Base-by-base conservation (phyloP, 2,329 filamentous ascomycete genomes). In the Didymosphaeria variabile region DNA sequence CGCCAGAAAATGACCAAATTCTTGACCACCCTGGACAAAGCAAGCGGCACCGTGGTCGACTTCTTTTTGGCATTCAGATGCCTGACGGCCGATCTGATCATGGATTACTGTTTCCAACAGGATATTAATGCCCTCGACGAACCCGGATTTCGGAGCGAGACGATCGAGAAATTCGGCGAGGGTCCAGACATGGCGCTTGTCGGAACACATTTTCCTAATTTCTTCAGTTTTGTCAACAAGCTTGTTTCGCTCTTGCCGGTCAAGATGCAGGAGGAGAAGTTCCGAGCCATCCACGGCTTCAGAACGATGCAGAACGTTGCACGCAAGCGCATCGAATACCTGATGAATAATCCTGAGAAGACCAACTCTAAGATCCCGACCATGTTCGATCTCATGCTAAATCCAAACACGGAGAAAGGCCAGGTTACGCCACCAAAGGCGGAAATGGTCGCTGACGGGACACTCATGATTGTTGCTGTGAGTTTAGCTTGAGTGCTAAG, bases 371-470 rank as follows among this genome's bases (percentile, higher is more conserved):
- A 36, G 34, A 8, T 36, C 2, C 34, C 34, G 34, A 36, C 34
- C 5, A 36, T 36, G 34, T 36, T 36, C 34, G 34, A 36, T 15
- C 34, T 36, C 1, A 36, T 36, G 34, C 34, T 36, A 15, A 15
- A 36, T 12, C 34, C 34, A 15, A 8, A 36, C 53, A 10, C 12
- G 17, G 12, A 34, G 54, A 67, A 61, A 42, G 56, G 54, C 3
- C 65, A 65, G 42, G 59, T 60, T 4, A 58, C 58, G 2, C 62
- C 62, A 10, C 31, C 52, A 8, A 60, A 55, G 13, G 10, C 26
- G 3, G 65, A 67, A n/a, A 67, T 67, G 65, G 47, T 65, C 1
- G 65, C 65, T 0, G 65, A 67, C 17, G 65, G 62, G 4, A 58
- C 49, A 29, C 44, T 67, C 34, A 67, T 67, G 65, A 66, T 67